Percentiles rank a stretch among this genome's conserved stretches.
These are phyloP conservation scores for Keithomyces neogunnii DNA, from an alignment of 2,329 filamentous ascomycete species.

Conservation along the genomic window DNA sequence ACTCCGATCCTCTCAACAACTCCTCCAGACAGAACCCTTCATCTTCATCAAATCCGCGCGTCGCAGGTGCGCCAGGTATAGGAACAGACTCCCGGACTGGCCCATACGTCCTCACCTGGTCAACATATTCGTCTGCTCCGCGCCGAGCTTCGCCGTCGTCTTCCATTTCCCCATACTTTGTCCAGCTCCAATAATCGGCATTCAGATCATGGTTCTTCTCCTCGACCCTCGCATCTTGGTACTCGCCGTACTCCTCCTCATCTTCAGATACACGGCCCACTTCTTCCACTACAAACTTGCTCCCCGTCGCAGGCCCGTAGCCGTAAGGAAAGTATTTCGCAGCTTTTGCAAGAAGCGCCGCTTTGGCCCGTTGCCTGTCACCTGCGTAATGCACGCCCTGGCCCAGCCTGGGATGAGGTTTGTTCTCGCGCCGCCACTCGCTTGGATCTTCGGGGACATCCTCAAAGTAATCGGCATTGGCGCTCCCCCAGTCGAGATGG, in stretches of 20 bases:
- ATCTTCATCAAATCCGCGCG: not conserved
- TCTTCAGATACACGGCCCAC: conserved; percentile 32
- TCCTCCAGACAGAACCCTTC: not conserved
- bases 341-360: conserved; percentile 24
- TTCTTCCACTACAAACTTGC: conserved; percentile 35
- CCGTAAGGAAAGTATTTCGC: conserved; percentile 39
- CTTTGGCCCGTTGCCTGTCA: conserved; percentile 26
- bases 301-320: conserved; percentile 33
- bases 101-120: not conserved
- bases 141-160: not conserved
- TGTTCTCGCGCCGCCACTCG: not conserved
- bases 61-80: not conserved
- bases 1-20: not conserved
- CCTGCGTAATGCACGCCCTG: conserved; percentile 14
- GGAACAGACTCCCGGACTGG: not conserved
- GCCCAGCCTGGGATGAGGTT: not conserved
- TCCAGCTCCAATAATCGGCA: conserved; percentile 11
- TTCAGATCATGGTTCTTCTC: not conserved
- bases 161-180: conserved; percentile 2
- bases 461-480: conserved; percentile 4
- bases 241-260: conserved; percentile 34
- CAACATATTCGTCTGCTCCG: not conserved
- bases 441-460: conserved; percentile 3
- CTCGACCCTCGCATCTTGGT: conserved; percentile 19
- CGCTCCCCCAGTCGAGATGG: conserved; percentile 31